These are phyloP conservation scores for Penstemon newberryi DNA, from an alignment of 257 asterid genomes.

Conservation along the genomic window DNA sequence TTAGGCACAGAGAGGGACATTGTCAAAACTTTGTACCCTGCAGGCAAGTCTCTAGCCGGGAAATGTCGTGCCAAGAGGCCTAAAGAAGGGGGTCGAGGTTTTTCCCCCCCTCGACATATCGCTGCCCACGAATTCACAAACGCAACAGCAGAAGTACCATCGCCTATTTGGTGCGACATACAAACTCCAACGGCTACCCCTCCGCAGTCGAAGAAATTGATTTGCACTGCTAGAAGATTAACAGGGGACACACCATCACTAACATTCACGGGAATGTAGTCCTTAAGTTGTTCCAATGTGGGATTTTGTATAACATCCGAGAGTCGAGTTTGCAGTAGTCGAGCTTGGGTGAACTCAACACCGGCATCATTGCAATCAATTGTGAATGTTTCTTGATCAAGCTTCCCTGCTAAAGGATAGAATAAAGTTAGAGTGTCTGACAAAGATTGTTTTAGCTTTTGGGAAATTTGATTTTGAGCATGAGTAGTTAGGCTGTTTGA, in stretches of 20 bases:
- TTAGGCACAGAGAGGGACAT: not conserved
- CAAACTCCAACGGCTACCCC: slow-evolving; percentile 37
- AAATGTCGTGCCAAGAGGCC: slow-evolving; percentile 21
- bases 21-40: not conserved
- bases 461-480: slow-evolving; percentile 9
- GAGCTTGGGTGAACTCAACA: slow-evolving; percentile 29
- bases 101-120: slow-evolving; percentile 13
- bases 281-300: slow-evolving; percentile 15
- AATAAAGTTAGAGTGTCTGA: slow-evolving; percentile 24
- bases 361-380: slow-evolving; percentile 37
- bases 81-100: slow-evolving; percentile 1
- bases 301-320: slow-evolving; percentile 14
- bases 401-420: slow-evolving; percentile 46
- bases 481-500: not conserved
- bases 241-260: not conserved
- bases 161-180: slow-evolving; percentile 36
- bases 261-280: slow-evolving; percentile 15
- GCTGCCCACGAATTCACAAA: slow-evolving; percentile 48
- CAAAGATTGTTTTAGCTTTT: slow-evolving; percentile 28
- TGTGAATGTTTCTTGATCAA: not conserved
- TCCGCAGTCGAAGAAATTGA: slow-evolving; percentile 40
- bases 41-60: slow-evolving; percentile 33
- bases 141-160: slow-evolving; percentile 30
- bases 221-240: slow-evolving; percentile 24
- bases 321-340: slow-evolving; percentile 22